Percentiles rank a stretch among this genome's conserved stretches.
phyloP scores from a whole-genome alignment of 2,329 filamentous ascomycete genomes.

The Coleophoma cylindrospora region DNA sequence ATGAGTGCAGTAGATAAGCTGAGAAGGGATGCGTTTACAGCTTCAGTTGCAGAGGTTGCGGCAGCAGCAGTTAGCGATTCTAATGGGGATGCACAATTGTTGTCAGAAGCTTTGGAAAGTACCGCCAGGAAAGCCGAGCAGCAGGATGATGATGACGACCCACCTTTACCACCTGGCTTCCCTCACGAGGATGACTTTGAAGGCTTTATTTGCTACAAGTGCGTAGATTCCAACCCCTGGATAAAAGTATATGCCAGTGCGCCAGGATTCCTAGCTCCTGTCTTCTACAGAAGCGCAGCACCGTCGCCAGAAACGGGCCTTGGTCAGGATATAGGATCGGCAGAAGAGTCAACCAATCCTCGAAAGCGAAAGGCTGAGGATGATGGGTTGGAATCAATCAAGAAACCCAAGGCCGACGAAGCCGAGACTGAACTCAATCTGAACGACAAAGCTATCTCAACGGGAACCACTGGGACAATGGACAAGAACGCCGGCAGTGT shows the following conservation, averaged over 20 bases:
- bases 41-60: constrained; percentile 45
- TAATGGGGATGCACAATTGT: constrained; percentile 11
- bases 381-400: constrained; percentile 28
- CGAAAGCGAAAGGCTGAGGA: constrained; percentile 65
- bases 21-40: constrained; percentile 30
- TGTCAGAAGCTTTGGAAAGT: constrained; percentile 19
- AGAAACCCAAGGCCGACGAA: constrained; percentile 40
- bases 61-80: constrained; percentile 26
- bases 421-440: neutral
- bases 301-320: constrained; percentile 24
- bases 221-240: constrained; percentile 83
- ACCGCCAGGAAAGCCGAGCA: constrained; percentile 18
- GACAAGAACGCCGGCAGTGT: neutral
- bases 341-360: constrained; percentile 7
- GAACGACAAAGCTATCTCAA: constrained; percentile 2
- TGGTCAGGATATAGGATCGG: constrained; percentile 15
- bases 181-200: constrained; percentile 87
- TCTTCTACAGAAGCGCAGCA: constrained; percentile 43
- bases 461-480: constrained; percentile 1
- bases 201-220: constrained; percentile 90
- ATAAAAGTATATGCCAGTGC: constrained; percentile 82
- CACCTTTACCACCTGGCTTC: constrained; percentile 77
- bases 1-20: constrained; percentile 32
- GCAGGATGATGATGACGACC: constrained; percentile 46
- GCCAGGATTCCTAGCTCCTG: constrained; percentile 70